These are phyloP conservation scores for Cyberlindnera amylophila DNA, from an alignment of 805 yeast genomes.

Conservation along the genomic window DNA sequence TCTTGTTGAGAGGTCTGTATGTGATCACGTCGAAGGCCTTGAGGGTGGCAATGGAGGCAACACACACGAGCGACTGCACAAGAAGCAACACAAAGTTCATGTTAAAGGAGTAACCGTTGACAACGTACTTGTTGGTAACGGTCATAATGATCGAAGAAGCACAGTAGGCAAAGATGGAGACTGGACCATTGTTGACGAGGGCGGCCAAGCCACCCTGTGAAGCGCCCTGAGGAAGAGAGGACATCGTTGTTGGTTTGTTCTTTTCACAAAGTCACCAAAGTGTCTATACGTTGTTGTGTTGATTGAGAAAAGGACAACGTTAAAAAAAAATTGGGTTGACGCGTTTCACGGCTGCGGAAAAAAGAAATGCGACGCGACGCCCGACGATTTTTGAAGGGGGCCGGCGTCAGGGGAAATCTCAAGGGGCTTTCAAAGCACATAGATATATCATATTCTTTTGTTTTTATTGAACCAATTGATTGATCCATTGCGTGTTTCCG, in stretches of 20 bases:
- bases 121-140: slow-evolving; percentile 92
- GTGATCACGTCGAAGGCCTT: slow-evolving; percentile 74
- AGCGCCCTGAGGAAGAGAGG: slow-evolving; percentile 22
- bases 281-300: background rate
- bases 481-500: too few species aligned
- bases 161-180: slow-evolving; percentile 83
- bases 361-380: background rate
- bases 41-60: slow-evolving; percentile 64
- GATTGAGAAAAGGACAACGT: background rate
- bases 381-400: too few species aligned
- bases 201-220: slow-evolving; percentile 26
- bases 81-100: slow-evolving; percentile 88
- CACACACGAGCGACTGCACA: slow-evolving; percentile 83
- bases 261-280: background rate
- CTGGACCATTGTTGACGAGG: slow-evolving; percentile 45
- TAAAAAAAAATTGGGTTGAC: background rate
- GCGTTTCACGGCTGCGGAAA: background rate
- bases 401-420: too few species aligned
- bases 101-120: slow-evolving; percentile 63
- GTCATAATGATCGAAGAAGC: slow-evolving; percentile 95
- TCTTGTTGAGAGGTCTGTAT: slow-evolving; percentile 78
- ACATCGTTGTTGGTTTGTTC: slow-evolving; percentile 3
- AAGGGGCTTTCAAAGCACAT: too few species aligned
- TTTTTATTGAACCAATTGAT: too few species aligned
- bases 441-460: too few species aligned